Evolutionary conservation across 1,284 basidiomycete genomes (phyloP).

Genomic region (Cutaneotrichosporon cutaneum): DNA sequence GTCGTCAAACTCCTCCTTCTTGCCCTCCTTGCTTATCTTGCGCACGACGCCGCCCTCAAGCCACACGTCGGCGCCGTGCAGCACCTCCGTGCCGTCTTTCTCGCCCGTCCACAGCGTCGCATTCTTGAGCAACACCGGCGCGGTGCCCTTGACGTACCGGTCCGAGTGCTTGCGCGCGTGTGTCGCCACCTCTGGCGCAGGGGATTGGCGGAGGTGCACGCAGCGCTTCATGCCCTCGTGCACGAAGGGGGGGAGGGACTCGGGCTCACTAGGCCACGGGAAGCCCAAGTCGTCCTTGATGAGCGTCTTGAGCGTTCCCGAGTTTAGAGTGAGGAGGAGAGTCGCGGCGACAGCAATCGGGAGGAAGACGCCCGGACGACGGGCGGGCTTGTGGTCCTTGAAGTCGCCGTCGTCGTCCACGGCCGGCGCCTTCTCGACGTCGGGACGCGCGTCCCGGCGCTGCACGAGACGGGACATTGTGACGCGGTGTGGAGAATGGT

Average conservation of each 20-base stretch:
- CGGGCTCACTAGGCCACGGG: slow-evolving; percentile 18
- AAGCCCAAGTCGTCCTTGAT: slow-evolving; percentile 6
- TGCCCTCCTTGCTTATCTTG: slow-evolving; percentile 40
- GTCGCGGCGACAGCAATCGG: background rate
- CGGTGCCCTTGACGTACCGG: slow-evolving; percentile 66
- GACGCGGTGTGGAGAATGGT: background rate
- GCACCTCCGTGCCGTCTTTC: slow-evolving; percentile 61
- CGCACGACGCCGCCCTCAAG: slow-evolving; percentile 56
- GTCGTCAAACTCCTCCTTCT: slow-evolving; percentile 30
- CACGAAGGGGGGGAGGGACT: slow-evolving; percentile 32
- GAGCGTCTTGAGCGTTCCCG: background rate
- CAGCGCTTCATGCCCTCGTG: slow-evolving; percentile 46
- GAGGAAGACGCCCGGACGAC: background rate
- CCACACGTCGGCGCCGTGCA: slow-evolving; percentile 56
- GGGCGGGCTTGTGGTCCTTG: slow-evolving; percentile 1
- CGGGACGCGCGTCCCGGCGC: slow-evolving; percentile 3
- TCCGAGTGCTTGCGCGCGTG: slow-evolving; percentile 63
- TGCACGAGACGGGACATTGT: slow-evolving; percentile 7
- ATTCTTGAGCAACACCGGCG: slow-evolving; percentile 69
- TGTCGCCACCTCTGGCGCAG: slow-evolving; percentile 53
- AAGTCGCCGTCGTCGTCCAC: background rate
- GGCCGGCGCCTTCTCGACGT: slow-evolving; percentile 17
- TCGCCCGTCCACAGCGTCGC: slow-evolving; percentile 77
- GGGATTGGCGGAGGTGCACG: slow-evolving; percentile 31
- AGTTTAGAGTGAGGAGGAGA: background rate